Evolutionary conservation across 139 green algal genomes (phyloP), one percentile per base, ranked within the genome.

Genomic region (Picochlorum costavermella): DNA sequence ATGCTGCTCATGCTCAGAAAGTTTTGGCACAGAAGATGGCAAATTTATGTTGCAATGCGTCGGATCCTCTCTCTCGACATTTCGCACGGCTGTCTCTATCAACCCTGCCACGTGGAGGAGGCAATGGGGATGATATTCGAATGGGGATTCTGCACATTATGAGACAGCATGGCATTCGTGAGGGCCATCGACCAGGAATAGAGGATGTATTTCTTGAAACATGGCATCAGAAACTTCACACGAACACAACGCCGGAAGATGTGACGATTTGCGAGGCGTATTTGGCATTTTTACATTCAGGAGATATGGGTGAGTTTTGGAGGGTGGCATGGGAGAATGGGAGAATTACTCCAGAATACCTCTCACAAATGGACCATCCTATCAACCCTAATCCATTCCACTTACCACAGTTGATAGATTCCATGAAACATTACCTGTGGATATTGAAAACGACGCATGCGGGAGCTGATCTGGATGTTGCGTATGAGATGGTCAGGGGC

Each of bases 171-270:
- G 88, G 90, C 59, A 97, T 97, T 78, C 68, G 70, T 1, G 86
- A 92, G 76, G 87, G 87, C 9, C 80, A 92, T 78, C 60, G 87
- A 14, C 81, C 79, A 69, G 90, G 90, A 61, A 86, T 93, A 43
- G 86, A 96, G 56, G 80, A 92, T 68, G 63, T 67, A 6, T 96
- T 95, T 70, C 65, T 96, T 65, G 81, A 92, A 82, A 79, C 94
- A 74, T 97, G 90, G 90, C 90, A 97, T 79, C 90, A 97, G 73
- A 97, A 97, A 79, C 81, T 96, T 55, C 93, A 99, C 83, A 99
- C 97, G 83, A 98, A 98, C 84, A 99, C 94, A 31, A 96, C 88
- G 1, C 94, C 94, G 23, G 94, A 99, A 63, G 94, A 99, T 64
- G 82, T 99, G 13, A 80, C 82, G 65, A 99, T 99, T 80, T 99